Conservation (phyloP, 495 filamentous ascomycete genomes). For the Wilcoxina mikolae region DNA sequence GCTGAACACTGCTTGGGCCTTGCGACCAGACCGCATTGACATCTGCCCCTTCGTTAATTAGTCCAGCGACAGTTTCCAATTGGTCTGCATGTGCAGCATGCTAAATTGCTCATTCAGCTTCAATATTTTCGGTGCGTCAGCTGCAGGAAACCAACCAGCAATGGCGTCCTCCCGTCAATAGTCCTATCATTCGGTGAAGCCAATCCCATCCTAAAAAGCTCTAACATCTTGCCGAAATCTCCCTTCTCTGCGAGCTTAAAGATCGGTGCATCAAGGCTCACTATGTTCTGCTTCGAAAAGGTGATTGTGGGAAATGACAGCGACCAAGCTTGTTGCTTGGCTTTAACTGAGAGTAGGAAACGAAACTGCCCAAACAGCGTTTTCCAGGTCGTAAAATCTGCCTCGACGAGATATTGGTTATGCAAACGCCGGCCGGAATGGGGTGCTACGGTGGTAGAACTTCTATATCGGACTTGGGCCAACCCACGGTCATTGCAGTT, state of each 20-base stretch:
- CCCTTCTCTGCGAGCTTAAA: not conserved
- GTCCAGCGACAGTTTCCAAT: not conserved
- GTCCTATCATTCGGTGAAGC: not conserved
- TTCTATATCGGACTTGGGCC: too few relatives aligned
- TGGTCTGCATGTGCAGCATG: not conserved
- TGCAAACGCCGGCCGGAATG: not conserved
- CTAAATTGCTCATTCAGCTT: not conserved
- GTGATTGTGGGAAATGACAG: not conserved
- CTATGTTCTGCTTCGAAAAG: not conserved
- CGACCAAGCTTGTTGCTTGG: not conserved
- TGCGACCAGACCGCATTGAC: not conserved
- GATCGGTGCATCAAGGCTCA: not conserved
- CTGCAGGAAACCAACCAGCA: not conserved
- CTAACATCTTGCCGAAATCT: not conserved
- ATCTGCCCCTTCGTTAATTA: not conserved
- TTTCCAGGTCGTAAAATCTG: not conserved
- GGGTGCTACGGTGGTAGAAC: not conserved
- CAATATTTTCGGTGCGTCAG: not conserved
- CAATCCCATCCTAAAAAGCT: not conserved
- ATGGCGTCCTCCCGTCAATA: not conserved
- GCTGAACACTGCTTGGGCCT: too few relatives aligned
- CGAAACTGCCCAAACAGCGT: not conserved
- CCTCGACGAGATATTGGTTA: not conserved
- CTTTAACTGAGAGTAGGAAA: not conserved
- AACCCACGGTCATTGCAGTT: too few relatives aligned